Percentiles rank a stretch among this genome's conserved stretches.
Evolutionary conservation across 305 asterid genomes (phyloP).

Genomic region (Nicotiana rustica): DNA sequence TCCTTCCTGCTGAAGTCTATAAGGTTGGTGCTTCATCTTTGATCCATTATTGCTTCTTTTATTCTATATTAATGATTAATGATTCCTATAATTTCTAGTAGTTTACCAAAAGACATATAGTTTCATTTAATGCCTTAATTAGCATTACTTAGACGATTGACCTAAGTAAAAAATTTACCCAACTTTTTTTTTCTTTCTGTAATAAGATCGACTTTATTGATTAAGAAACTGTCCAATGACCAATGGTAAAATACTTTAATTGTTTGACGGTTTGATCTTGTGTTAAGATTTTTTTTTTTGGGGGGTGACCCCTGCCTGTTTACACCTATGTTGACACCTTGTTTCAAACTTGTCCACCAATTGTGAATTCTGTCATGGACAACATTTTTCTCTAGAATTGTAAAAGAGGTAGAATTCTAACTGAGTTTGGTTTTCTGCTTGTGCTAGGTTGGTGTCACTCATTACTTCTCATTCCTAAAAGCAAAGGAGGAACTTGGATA

Average conservation of each 20-base stretch:
- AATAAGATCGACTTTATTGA: not conserved
- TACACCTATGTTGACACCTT: not conserved
- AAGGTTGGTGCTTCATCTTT: constrained; percentile 54
- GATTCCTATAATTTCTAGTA: not conserved
- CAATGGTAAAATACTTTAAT: not conserved
- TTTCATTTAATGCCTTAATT: not conserved
- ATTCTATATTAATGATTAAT: not conserved
- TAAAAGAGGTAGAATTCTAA: constrained; percentile 7
- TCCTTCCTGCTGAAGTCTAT: constrained; percentile 96
- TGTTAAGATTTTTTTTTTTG: not conserved
- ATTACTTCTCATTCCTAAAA: constrained; percentile 84
- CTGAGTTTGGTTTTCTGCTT: not conserved
- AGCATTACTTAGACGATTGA: not conserved
- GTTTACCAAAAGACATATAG: not conserved
- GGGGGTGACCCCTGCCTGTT: not conserved
- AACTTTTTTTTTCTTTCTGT: not conserved
- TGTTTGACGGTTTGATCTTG: not conserved
- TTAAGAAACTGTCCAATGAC: not conserved
- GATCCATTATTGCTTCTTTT: constrained; percentile 1
- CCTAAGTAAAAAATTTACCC: not conserved
- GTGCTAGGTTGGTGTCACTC: constrained; percentile 91
- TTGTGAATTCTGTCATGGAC: not conserved
- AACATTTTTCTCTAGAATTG: constrained; percentile 7
- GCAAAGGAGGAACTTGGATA: constrained; percentile 96
- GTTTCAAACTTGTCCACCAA: not conserved